phyloP scores from a whole-genome alignment of 257 asterid genomes.

The Penstemon eatonii region DNA sequence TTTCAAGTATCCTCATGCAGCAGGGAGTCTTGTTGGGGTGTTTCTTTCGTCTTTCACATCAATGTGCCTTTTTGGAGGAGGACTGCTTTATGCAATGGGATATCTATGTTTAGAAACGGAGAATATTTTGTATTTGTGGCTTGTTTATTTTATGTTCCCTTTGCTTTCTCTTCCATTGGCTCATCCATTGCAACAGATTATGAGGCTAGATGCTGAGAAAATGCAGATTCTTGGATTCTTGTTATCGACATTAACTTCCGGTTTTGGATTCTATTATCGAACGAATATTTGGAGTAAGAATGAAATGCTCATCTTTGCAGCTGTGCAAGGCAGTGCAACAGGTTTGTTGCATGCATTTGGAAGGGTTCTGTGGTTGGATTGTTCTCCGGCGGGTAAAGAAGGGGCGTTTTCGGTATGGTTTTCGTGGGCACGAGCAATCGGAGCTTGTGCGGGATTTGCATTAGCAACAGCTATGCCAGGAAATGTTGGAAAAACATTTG shows the following conservation, averaged over 20 bases:
- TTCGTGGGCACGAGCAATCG: conserved; percentile 70
- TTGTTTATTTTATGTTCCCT: conserved; percentile 73
- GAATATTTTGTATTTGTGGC: conserved; percentile 54
- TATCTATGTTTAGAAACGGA: conserved; percentile 48
- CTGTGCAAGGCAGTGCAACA: conserved; percentile 69
- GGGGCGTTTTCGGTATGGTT: conserved; percentile 88
- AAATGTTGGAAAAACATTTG: conserved; percentile 58
- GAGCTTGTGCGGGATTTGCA: conserved; percentile 74
- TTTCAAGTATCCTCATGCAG: conserved; percentile 74
- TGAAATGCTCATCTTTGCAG: conserved; percentile 59
- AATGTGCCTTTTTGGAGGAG: conserved; percentile 73
- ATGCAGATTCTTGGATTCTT: conserved; percentile 86
- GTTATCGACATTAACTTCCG: conserved; percentile 60
- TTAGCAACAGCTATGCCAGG: conserved; percentile 60
- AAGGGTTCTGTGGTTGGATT: conserved; percentile 73
- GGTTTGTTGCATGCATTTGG: conserved; percentile 76
- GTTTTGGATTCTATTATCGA: conserved; percentile 75
- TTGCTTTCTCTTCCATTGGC: conserved; percentile 65
- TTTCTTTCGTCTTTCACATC: conserved; percentile 71
- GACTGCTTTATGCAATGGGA: conserved; percentile 63
- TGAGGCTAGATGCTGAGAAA: conserved; percentile 75
- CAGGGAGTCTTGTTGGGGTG: conserved; percentile 77
- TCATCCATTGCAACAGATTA: conserved; percentile 62
- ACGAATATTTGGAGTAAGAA: conserved; percentile 46
- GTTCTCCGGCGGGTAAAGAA: conserved; percentile 88